These are phyloP conservation scores for Juglanconis sp. DNA, from an alignment of 2,329 filamentous ascomycete genomes.

Conservation along the genomic window DNA sequence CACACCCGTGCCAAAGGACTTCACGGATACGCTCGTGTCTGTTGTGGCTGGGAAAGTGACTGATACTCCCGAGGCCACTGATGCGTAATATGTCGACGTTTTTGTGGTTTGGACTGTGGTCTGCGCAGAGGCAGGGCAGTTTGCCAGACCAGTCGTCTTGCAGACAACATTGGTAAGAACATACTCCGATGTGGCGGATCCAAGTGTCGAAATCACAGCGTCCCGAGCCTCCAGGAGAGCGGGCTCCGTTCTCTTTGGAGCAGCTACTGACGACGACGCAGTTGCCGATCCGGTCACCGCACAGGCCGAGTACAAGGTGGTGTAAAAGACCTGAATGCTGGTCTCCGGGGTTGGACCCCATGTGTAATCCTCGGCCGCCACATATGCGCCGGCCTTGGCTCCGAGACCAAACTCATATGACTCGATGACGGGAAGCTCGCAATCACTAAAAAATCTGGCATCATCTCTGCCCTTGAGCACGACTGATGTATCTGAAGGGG, in stretches of 20 bases:
- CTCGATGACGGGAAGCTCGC: constrained; percentile 44
- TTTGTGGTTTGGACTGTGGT: constrained; percentile 37
- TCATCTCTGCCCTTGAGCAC: constrained; percentile 23
- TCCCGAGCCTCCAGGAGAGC: constrained; percentile 13
- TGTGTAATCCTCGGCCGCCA: constrained; percentile 38
- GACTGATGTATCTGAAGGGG: constrained; percentile 23
- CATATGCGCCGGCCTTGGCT: constrained; percentile 50
- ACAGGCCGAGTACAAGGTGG: constrained; percentile 44
- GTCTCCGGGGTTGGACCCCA: constrained; percentile 50
- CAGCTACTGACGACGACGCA: constrained; percentile 10
- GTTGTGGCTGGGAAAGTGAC: constrained; percentile 39
- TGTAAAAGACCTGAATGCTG: constrained; percentile 50
- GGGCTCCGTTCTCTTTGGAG: constrained; percentile 15
- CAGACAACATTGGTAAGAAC: constrained; percentile 46
- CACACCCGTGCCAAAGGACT: constrained; percentile 41
- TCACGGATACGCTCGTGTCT: constrained; percentile 28
- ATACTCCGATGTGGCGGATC: constrained; percentile 36
- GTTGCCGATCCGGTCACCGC: constrained; percentile 27
- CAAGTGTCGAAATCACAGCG: constrained; percentile 32
- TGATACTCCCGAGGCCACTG: constrained; percentile 34
- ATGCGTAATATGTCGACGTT: constrained; percentile 38
- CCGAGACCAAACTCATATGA: constrained; percentile 51
- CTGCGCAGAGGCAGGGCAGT: constrained; percentile 51
- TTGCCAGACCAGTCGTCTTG: constrained; percentile 35
- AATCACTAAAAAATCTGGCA: constrained; percentile 29